Evolutionary conservation across 257 asterid species (phyloP), one percentile per base, ranked within the genome.

Genomic region (Lycium ferocissimum): DNA sequence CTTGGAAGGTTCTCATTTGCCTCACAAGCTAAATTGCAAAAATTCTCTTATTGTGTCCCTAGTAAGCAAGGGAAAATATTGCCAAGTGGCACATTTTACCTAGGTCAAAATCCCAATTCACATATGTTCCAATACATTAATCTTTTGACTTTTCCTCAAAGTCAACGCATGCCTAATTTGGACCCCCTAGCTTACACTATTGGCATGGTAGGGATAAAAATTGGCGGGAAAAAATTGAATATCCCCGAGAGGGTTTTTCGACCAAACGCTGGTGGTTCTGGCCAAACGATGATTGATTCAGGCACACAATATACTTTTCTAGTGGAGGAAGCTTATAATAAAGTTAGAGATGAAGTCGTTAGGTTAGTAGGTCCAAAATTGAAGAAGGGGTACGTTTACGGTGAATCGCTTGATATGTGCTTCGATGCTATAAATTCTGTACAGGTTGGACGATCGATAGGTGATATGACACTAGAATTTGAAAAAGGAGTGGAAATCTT

Each of bases 201-300:
- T 6, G 91, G 92, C 1, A 13, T 95, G 81, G 84, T 58, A 0
- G 98, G 94, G 5, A 92, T 95, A 63, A 86, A 82, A 85, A 87
- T 95, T 14, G 96, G 95, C 7, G 91, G 94, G 86, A 93, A 66
- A 66, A 92, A 65, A 43, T 70, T 95, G 78, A 84, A 90, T 80
- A 92, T 95, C 5, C 7, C 96, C 3, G 87, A 11, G 1, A 43
- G 92, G 1, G 97, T 75, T 6, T 95, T 95, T 84, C 88, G 89
- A 5, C 97, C 98, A 0, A 92, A 94, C 83, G 90, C 94, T 1
- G 89, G 92, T 2, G 99, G 99, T 2, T 92, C 98, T 3, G 98
- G 99, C 0, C 99, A 95, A 86, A 94, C 98, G 49, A 92, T 95
- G 84, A 87, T 95, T 4, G 99, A 95, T 12, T 95, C 99, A n/a